These are phyloP conservation scores for Stephanodiscus triporus DNA, from an alignment of 108 stramenopile genomes.

Conservation along the genomic window DNA sequence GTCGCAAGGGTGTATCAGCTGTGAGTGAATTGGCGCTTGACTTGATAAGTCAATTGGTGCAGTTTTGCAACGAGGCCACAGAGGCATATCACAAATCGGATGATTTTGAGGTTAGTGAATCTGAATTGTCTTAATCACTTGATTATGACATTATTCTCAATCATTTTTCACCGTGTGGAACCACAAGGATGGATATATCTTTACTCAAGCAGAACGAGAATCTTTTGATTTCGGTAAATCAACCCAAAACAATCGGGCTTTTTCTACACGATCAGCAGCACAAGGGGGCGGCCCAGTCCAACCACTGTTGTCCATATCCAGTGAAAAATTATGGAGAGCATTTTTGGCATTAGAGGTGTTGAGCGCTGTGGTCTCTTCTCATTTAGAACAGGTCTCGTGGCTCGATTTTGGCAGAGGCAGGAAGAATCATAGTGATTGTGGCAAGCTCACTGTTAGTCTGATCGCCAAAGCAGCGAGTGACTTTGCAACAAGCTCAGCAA, in stretches of 20 bases:
- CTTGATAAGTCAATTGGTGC: slow-evolving; percentile 32
- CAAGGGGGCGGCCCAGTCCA: slow-evolving; percentile 35
- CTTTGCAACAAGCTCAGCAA: slow-evolving; percentile 78
- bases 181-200: slow-evolving; percentile 45
- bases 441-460: slow-evolving; percentile 26
- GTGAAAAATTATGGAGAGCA: slow-evolving; percentile 68
- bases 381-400: slow-evolving; percentile 35
- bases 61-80: slow-evolving; percentile 62
- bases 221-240: slow-evolving; percentile 39
- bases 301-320: slow-evolving; percentile 43
- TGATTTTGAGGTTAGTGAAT: slow-evolving; percentile 70
- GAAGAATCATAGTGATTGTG: slow-evolving; percentile 2
- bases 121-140: not conserved
- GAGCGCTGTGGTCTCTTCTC: slow-evolving; percentile 41
- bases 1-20: not conserved
- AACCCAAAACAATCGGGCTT: slow-evolving; percentile 11
- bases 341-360: slow-evolving; percentile 68
- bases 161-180: not conserved
- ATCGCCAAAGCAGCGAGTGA: slow-evolving; percentile 76
- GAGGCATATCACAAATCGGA: slow-evolving; percentile 76
- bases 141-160: not conserved
- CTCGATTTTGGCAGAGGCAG: slow-evolving; percentile 14
- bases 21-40: slow-evolving; percentile 32
- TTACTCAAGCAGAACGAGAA: slow-evolving; percentile 50
- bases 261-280: slow-evolving; percentile 17